phyloP scores from a whole-genome alignment of 1,139 yeast species.

The Sugiyamaella novakii region DNA sequence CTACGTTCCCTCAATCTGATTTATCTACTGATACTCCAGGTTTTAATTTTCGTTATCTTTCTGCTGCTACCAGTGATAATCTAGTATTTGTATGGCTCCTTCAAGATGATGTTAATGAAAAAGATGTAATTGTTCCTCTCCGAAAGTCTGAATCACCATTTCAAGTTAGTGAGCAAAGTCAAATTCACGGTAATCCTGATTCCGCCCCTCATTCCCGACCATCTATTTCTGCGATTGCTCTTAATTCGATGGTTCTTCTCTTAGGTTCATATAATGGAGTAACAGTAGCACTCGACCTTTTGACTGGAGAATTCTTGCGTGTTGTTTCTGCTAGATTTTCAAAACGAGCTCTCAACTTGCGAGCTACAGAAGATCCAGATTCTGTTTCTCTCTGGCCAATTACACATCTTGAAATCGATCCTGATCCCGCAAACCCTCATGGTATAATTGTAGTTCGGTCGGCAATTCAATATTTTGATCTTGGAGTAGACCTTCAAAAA shows the following conservation, averaged over 20 bases:
- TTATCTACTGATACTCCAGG: slow-evolving; percentile 50
- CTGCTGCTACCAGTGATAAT: slow-evolving; percentile 46
- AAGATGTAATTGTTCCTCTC: slow-evolving; percentile 35
- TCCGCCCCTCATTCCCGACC: slow-evolving; percentile 19
- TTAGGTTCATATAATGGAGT: slow-evolving; percentile 67
- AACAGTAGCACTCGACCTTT: slow-evolving; percentile 61
- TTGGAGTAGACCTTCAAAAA: slow-evolving; percentile 49
- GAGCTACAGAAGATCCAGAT: slow-evolving; percentile 24
- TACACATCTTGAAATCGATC: slow-evolving; percentile 48
- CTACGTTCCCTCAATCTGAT: slow-evolving; percentile 32
- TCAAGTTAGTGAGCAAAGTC: slow-evolving; percentile 30
- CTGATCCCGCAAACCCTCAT: slow-evolving; percentile 47
- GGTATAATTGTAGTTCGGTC: slow-evolving; percentile 62
- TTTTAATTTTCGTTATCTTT: slow-evolving; percentile 55
- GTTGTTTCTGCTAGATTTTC: slow-evolving; percentile 53
- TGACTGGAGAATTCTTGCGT: slow-evolving; percentile 59
- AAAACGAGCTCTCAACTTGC: slow-evolving; percentile 44
- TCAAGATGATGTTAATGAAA: slow-evolving; percentile 40
- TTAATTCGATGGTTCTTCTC: slow-evolving; percentile 50
- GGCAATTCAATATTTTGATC: slow-evolving; percentile 62
- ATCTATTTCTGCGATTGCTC: slow-evolving; percentile 47
- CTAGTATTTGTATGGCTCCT: slow-evolving; percentile 47
- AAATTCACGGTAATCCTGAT: slow-evolving; percentile 1
- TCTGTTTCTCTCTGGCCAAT: slow-evolving; percentile 44
- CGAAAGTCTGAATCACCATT: slow-evolving; percentile 37